Evolutionary conservation across 352 stramenopile genomes (phyloP), one percentile per base, ranked within the genome.

Genomic region (Ophiocytium majus): DNA sequence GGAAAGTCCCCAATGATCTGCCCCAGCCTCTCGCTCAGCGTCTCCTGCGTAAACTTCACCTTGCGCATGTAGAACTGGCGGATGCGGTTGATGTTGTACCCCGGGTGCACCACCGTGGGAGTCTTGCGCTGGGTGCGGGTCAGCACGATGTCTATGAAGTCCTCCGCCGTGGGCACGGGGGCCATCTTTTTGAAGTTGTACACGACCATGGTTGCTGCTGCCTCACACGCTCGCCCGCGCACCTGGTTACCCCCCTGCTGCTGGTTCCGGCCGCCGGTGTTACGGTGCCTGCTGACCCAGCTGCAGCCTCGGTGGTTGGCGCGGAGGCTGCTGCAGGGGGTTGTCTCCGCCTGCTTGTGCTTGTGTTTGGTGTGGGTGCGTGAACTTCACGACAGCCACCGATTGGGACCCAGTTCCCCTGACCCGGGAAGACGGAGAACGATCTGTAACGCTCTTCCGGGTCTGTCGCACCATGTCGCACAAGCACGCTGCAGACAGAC

Each of bases 161-260:
- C 97, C 86, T 92, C 93, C 79, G 97, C 96, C 86, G 93, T 93
- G 63, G 97, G 97, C 90, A 99, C 96, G 10, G 96, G 95, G 87
- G 95, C 92, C 89, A 99, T 99, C 92, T 98, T 98, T 92, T 99
- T 99, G 90, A 99, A 99, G 93, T 99, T 99, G 93, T 99, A 99
- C 82, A 99, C 95, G 78, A 98, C 95, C 96, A 98, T 98, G 86
- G 50, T 92, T 49, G 5, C 10, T 85, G 49, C 31, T 81, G 50
- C 75, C 43, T 57, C 5, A 57, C 43, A n/a, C n/a, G n/a, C n/a
- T n/a, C n/a, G n/a, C n/a, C n/a, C n/a, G n/a, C n/a, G n/a, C n/a
- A n/a, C n/a, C n/a, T n/a, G n/a, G n/a, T n/a, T n/a, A n/a, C n/a
- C n/a, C n/a, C n/a, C n/a, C n/a, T 81, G 75, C 75, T 76, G 17